Conservation (phyloP, 2,329 filamentous ascomycete genomes). For the Penicillium aurantiogriseum region DNA sequence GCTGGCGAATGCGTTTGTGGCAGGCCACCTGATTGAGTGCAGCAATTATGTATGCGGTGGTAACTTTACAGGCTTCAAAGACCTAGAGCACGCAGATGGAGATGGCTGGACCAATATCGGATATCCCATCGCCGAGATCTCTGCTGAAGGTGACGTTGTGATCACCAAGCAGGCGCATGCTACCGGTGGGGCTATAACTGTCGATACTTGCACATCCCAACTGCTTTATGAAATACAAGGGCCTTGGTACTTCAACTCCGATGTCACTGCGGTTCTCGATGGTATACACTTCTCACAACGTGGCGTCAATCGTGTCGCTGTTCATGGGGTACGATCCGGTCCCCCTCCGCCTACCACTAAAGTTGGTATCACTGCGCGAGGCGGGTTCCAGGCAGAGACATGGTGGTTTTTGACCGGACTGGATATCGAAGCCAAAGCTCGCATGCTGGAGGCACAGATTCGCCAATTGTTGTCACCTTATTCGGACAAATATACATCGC, state of each 20-base stretch:
- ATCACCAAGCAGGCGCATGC: conserved; percentile 46
- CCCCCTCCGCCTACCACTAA: conserved; percentile 53
- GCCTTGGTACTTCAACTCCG: conserved; percentile 57
- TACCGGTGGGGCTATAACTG: conserved; percentile 43
- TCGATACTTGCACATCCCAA: conserved; percentile 54
- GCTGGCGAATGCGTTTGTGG: conserved; percentile 42
- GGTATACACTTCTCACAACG: conserved; percentile 54
- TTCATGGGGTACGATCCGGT: conserved; percentile 47
- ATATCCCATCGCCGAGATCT: conserved; percentile 49
- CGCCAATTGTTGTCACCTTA: conserved; percentile 40
- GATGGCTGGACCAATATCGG: conserved; percentile 47
- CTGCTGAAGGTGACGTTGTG: conserved; percentile 39
- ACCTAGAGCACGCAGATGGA: conserved; percentile 25
- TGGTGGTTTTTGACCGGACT: conserved; percentile 48
- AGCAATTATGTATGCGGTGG: conserved; percentile 46
- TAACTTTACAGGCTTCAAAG: conserved; percentile 47
- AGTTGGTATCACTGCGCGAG: conserved; percentile 47
- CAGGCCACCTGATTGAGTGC: conserved; percentile 43
- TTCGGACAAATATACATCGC: conserved; percentile 29
- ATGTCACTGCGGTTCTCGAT: conserved; percentile 54
- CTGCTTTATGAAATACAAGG: conserved; percentile 57
- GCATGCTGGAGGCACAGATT: conserved; percentile 47
- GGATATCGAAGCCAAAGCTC: conserved; percentile 47
- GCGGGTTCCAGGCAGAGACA: conserved; percentile 49
- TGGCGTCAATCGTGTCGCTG: conserved; percentile 49